Evolutionary conservation across 345 rosid species (phyloP).

Genomic region (Toxicodendron radicans): DNA sequence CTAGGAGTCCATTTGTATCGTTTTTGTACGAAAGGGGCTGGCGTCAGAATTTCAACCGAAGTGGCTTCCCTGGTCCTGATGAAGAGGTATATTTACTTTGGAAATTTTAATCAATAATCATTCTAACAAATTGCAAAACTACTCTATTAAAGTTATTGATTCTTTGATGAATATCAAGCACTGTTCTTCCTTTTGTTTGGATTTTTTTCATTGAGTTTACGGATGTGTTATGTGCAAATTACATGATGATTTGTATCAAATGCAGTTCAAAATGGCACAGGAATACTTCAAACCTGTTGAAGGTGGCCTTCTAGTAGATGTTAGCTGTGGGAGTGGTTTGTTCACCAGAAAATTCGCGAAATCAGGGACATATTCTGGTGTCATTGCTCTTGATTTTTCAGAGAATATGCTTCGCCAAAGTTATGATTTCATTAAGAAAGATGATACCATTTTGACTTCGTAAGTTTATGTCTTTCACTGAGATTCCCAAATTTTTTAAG

Average conservation of each 20-base stretch:
- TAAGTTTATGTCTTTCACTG: constrained; percentile 25
- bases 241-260: constrained; percentile 4
- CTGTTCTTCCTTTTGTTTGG: background rate
- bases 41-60: constrained; percentile 75
- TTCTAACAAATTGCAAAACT: too few relatives aligned
- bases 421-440: constrained; percentile 74
- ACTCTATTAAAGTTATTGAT: background rate
- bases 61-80: constrained; percentile 95
- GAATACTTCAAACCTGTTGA: constrained; percentile 72
- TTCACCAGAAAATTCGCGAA: constrained; percentile 86
- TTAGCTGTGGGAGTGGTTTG: constrained; percentile 94
- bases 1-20: constrained; percentile 91
- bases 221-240: background rate
- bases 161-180: background rate
- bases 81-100: constrained; percentile 65
- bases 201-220: constrained; percentile 10
- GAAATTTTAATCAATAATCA: too few relatives aligned
- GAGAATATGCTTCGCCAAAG: constrained; percentile 97
- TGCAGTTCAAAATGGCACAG: constrained; percentile 97
- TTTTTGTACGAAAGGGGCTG: constrained; percentile 94
- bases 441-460: constrained; percentile 41
- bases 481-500: constrained; percentile 7
- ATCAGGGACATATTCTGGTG: constrained; percentile 71
- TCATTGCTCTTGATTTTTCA: constrained; percentile 89
- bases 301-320: constrained; percentile 89